Conservation (phyloP, 495 filamentous ascomycete species). For the Clohesyomyces aquaticus region DNA sequence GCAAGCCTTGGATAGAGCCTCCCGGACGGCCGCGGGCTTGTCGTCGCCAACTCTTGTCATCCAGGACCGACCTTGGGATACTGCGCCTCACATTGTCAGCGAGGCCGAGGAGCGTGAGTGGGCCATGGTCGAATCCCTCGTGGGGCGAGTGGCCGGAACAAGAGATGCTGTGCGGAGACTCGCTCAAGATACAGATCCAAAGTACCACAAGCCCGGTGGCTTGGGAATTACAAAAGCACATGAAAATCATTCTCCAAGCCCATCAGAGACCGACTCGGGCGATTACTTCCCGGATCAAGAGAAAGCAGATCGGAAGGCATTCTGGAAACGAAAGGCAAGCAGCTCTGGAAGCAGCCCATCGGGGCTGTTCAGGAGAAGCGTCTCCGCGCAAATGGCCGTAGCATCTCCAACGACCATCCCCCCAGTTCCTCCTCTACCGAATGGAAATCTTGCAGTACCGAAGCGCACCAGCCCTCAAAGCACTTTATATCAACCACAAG, state of each 20-base stretch:
- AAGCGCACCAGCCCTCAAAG: constrained; percentile 41
- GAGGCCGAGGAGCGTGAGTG: constrained; percentile 76
- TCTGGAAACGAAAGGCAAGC: constrained; percentile 91
- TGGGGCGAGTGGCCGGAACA: constrained; percentile 81
- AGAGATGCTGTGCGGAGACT: constrained; percentile 84
- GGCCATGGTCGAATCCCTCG: constrained; percentile 77
- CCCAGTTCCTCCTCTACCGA: constrained; percentile 45
- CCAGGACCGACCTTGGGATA: constrained; percentile 12
- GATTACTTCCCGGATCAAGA: constrained; percentile 52
- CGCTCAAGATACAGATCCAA: constrained; percentile 78
- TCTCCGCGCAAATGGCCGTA: constrained; percentile 62
- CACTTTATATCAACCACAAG: constrained; percentile 41
- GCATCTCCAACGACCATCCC: constrained; percentile 53
- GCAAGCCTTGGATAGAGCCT: constrained; percentile 79
- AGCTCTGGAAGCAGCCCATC: constrained; percentile 49
- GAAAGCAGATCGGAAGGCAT: constrained; percentile 56
- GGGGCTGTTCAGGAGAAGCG: constrained; percentile 52
- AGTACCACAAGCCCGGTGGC: constrained; percentile 49
- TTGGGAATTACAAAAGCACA: constrained; percentile 20
- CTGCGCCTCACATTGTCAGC: constrained; percentile 32
- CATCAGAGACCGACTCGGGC: constrained; percentile 39
- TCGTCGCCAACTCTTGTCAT: constrained; percentile 33
- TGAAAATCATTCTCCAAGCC: constrained; percentile 45
- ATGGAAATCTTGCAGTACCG: constrained; percentile 48
- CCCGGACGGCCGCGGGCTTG: constrained; percentile 18